A percentile compares a stretch with the other conserved stretches of the same genome.
These are phyloP conservation scores for Nakazawaea holstii DNA, from an alignment of 805 yeast genomes.

Conservation along the genomic window DNA sequence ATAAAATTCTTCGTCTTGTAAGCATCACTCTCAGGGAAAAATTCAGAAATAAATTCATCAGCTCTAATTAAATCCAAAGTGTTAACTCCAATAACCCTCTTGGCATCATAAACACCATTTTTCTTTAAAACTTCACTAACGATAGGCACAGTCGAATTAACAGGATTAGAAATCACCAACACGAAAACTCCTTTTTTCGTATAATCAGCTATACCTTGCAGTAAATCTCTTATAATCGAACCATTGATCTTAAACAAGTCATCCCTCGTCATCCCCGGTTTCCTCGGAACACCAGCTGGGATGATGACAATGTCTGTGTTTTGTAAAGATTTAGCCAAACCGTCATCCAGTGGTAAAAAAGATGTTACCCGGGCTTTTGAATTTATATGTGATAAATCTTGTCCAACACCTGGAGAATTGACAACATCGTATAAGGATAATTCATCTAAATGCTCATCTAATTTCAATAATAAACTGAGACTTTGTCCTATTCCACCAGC, in stretches of 20 bases:
- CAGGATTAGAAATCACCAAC: conserved; percentile 87
- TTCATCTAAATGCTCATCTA: conserved; percentile 56
- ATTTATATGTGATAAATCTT: conserved; percentile 81
- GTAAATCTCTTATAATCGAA: conserved; percentile 44
- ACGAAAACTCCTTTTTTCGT: conserved; percentile 70
- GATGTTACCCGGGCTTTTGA: conserved; percentile 51
- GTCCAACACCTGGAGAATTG: conserved; percentile 80
- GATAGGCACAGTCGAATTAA: conserved; percentile 88
- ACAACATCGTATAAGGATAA: conserved; percentile 83
- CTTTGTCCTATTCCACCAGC: conserved; percentile 97
- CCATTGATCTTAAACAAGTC: conserved; percentile 57
- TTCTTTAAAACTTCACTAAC: conserved; percentile 74
- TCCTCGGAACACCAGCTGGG: conserved; percentile 61
- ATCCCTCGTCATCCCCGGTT: conserved; percentile 63
- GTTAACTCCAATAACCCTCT: conserved; percentile 81
- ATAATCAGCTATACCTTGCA: conserved; percentile 42
- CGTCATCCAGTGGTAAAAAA: conserved; percentile 32
- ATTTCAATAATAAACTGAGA: conserved; percentile 71
- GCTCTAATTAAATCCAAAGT: conserved; percentile 86
- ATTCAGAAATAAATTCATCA: conserved; percentile 66
- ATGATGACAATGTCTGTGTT: conserved; percentile 45
- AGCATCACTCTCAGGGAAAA: conserved; percentile 21
- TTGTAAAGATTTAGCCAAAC: conserved; percentile 35
- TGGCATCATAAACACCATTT: conserved; percentile 63
- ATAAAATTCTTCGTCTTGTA: conserved; percentile 36